Evolutionary conservation across 2,329 filamentous ascomycete genomes (phyloP), one percentile per base, ranked within the genome.

Genomic region (Aspergillus ochraceoroseus): DNA sequence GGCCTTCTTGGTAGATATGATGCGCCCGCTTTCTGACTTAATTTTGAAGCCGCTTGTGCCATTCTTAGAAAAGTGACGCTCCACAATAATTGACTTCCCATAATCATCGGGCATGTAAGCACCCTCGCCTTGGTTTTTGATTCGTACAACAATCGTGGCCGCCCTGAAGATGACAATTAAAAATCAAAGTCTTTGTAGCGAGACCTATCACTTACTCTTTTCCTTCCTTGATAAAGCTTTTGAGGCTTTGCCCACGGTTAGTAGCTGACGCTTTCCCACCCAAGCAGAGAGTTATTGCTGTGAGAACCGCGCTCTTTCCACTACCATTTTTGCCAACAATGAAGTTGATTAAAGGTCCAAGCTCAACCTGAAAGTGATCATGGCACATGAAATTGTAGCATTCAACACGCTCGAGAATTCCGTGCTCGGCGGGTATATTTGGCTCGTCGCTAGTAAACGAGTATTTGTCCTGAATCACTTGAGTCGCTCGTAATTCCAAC

Each of bases 311-410:
- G 62, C 92, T 98, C 70, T 98, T 98, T 23, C 92, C 92, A 60
- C 90, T 96, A 20, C 92, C 92, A 60, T 98, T 98, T 63, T 95
- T 88, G 11, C 92, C 92, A 40, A 95, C 89, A 47, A 98, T 89
- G 66, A 98, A 98, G 65, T 98, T 98, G 64, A 98, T 94, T 25
- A 95, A 71, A 0, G 92, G 92, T 0, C 92, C 92, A n/a, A 98
- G 73, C 41, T 84, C 77, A 44, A 94, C 85, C 29, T 83, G 79
- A 12, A 96, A 75, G 40, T 83, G 81, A 30, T 80, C 73, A 62
- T 98, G 92, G 57, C 90, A 96, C 92, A 96, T 96, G 66, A 96
- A 96, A 62, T 95, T 95, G 54, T 80, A 77, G 62, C 88, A 94
- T 25, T 81, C 84, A 40, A 96, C 84, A 48, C 82, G 82, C 62